Evolutionary conservation across 495 filamentous ascomycete genomes (phyloP), one percentile per base, ranked within the genome.

Genomic region (Astrothelium macrocarpum): DNA sequence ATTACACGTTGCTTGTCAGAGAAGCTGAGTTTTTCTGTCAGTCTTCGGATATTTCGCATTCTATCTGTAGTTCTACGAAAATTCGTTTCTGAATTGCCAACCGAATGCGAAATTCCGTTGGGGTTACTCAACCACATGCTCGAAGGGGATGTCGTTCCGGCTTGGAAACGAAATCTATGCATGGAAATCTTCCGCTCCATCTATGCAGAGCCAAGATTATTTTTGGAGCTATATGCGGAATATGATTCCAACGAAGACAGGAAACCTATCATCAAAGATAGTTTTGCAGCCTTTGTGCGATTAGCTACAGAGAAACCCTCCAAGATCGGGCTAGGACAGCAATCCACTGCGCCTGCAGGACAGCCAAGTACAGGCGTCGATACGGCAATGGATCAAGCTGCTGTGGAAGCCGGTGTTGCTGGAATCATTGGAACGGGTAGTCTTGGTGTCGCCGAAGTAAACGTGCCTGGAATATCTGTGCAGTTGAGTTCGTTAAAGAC

Each of bases 341-440:
- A 95, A 65, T 96, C 91, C 18, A 89, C 90, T 4, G 83, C 89
- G 25, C 91, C 92, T 28, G 76, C 78, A 0, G 74, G 78, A 53
- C 71, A 71, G 68, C 32, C 73, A 42, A 71, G 77, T 66, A 72
- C 59, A 2, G 67, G 64, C 53, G 75, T 84, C 45, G 68, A 74
- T 23, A 64, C 4, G 20, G 79, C 81, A 7, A 83, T 83, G 53
- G 93, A 97, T 62, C 90, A 94, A 71, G 88, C 88, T 9, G 86
- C 91, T 67, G 77, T 96, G 1, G 93, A 97, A 74, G 88, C 90
- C 18, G 92, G 90, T 12, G 84, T 96, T 58, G 85, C 90, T 26
- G 94, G 94, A 28, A 89, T 95, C 31, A 95, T 97, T 73, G 86
- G 87, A 53, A 84, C 90, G 26, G 93, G 93, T 28, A 90, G 95